phyloP scores from a whole-genome alignment of 225 moss, liverwort and hornwort species.

The Sphagnum tenellum region DNA sequence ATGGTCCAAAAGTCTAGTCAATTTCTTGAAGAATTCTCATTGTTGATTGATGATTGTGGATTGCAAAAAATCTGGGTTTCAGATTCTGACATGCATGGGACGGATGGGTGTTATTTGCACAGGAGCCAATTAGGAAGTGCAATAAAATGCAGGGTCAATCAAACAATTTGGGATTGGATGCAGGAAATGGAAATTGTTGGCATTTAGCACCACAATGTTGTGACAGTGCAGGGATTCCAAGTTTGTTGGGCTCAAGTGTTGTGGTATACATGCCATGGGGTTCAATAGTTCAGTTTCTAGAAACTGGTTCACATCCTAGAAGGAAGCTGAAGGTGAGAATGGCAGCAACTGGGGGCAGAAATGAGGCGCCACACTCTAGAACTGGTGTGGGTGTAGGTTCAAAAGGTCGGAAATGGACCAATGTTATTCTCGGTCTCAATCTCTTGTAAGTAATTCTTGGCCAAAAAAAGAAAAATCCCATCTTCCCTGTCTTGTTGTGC shows the following conservation, averaged over 20 bases:
- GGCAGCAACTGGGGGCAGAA: conserved; percentile 24
- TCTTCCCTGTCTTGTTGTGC: too few species aligned
- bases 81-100: neutral
- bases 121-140: conserved; percentile 16
- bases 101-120: neutral
- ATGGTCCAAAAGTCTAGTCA: too few species aligned
- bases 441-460: conserved; percentile 27
- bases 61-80: neutral
- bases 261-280: conserved; percentile 28
- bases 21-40: too few species aligned
- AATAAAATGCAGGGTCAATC: conserved; percentile 8
- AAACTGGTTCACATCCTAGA: conserved; percentile 14
- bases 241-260: conserved; percentile 31
- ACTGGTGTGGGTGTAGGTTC: conserved; percentile 29
- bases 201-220: conserved; percentile 16
- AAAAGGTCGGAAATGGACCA: conserved; percentile 45
- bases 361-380: conserved; percentile 16
- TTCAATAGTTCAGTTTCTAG: conserved; percentile 16
- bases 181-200: conserved; percentile 11
- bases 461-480: too few species aligned
- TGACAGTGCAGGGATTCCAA: conserved; percentile 12
- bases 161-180: conserved; percentile 17
- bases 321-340: conserved; percentile 10
- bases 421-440: conserved; percentile 41
- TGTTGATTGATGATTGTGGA: too few species aligned